A percentile compares a stretch with the other conserved stretches of the same genome.
Conservation (phyloP, 2,329 filamentous ascomycete genomes). For the Fusarium verticillioides region DNA sequence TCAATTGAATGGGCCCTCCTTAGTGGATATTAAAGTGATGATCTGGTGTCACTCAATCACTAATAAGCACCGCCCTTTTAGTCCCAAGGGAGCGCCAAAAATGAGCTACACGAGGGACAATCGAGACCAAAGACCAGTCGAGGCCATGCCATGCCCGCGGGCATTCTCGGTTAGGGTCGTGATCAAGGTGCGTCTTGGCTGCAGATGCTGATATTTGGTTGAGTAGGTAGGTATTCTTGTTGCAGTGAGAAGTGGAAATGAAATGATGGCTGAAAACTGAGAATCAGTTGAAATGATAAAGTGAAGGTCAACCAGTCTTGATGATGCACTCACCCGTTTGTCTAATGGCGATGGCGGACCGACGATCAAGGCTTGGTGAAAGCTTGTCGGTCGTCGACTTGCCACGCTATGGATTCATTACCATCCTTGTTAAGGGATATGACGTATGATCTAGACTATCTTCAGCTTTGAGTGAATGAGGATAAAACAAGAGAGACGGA, state of each 20-base stretch:
- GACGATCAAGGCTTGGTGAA: constrained; percentile 29
- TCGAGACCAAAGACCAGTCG: constrained; percentile 2
- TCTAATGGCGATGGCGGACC: neutral
- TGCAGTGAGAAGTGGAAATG: constrained; percentile 28
- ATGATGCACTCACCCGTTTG: neutral
- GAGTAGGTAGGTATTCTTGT: neutral
- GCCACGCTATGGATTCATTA: neutral
- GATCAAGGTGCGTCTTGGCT: constrained; percentile 25
- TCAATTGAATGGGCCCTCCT: neutral
- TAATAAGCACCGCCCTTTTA: neutral
- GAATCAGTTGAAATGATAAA: neutral
- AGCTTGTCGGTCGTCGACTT: constrained; percentile 21
- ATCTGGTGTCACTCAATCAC: neutral
- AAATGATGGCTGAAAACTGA: neutral
- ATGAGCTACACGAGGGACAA: neutral
- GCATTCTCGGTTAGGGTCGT: constrained; percentile 21
- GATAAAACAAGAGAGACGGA: constrained; percentile 6
- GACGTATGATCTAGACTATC: constrained; percentile 17
- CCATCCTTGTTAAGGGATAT: constrained; percentile 21
- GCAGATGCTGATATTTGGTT: constrained; percentile 10
- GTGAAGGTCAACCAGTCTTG: neutral
- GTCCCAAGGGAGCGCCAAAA: neutral
- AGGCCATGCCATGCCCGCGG: constrained; percentile 9
- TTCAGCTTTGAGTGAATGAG: neutral
- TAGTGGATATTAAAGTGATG: neutral